A percentile compares a stretch with the other conserved stretches of the same genome.
Evolutionary conservation across 179 eudicot genomes (phyloP).

Genomic region (Nepenthes alata): DNA sequence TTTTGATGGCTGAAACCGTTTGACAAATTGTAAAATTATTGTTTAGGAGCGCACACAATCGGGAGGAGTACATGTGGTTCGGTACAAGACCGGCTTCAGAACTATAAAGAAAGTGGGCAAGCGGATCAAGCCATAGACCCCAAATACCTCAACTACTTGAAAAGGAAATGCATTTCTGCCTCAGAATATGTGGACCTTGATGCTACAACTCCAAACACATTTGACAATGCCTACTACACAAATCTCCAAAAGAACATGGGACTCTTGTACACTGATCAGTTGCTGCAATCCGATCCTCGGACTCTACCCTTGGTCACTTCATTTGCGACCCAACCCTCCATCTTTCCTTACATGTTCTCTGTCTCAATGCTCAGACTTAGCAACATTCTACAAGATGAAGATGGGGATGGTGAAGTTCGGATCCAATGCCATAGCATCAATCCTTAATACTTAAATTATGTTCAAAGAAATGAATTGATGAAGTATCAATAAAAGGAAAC

Average conservation of each 20-base stretch:
- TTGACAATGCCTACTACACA: constrained; percentile 45
- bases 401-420: constrained; percentile 57
- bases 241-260: constrained; percentile 60
- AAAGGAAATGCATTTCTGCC: constrained; percentile 54
- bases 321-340: constrained; percentile 21
- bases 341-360: constrained; percentile 33
- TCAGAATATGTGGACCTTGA: constrained; percentile 44
- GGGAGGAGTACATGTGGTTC: constrained; percentile 57
- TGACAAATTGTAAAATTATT: neutral
- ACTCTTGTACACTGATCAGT: constrained; percentile 49
- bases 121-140: constrained; percentile 42
- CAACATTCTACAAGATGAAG: constrained; percentile 32
- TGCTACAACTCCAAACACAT: constrained; percentile 34
- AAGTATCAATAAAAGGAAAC: too few relatives aligned
- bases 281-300: constrained; percentile 44
- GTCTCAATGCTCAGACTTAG: constrained; percentile 72
- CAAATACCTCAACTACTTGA: constrained; percentile 45
- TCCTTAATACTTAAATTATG: neutral
- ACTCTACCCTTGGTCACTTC: constrained; percentile 30
- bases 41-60: constrained; percentile 56
- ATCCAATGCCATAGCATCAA: constrained; percentile 23
- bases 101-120: constrained; percentile 35
- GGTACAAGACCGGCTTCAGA: constrained; percentile 35
- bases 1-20: neutral
- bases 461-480: too few relatives aligned